phyloP scores from a whole-genome alignment of 176 grass and related monocot genomes.

The Chrysopogon serrulatus region DNA sequence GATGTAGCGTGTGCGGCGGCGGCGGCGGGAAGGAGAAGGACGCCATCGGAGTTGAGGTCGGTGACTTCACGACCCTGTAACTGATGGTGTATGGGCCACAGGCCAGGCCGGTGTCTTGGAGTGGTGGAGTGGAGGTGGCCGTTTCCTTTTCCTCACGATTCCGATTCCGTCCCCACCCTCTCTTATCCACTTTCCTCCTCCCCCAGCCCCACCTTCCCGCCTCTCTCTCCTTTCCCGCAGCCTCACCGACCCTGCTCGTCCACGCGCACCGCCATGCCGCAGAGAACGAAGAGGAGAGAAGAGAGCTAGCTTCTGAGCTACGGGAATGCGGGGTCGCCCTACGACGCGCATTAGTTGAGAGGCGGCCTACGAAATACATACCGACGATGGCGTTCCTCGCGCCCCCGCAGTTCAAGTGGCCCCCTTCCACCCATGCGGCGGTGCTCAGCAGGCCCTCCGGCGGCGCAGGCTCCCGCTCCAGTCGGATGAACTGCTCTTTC shows the following conservation, averaged over 20 bases:
- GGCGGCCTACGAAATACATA: not conserved
- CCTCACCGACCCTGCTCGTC: too few species aligned
- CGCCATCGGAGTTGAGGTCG: constrained; percentile 22
- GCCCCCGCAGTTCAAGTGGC: constrained; percentile 56
- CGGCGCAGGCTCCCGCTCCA: not conserved
- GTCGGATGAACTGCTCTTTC: constrained; percentile 17
- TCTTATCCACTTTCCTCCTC: constrained; percentile 34
- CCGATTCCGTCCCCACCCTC: constrained; percentile 25
- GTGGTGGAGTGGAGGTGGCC: constrained; percentile 16
- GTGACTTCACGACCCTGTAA: too few species aligned
- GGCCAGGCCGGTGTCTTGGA: too few species aligned
- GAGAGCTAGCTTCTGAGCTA: not conserved
- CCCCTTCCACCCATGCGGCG: constrained; percentile 25
- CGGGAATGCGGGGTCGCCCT: not conserved
- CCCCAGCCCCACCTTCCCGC: too few species aligned
- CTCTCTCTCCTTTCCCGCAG: constrained; percentile 6
- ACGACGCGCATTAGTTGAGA: constrained; percentile 8
- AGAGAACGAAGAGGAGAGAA: not conserved
- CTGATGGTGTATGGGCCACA: too few species aligned
- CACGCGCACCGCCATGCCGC: constrained; percentile 9
- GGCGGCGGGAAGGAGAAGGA: too few species aligned
- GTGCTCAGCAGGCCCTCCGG: constrained; percentile 18
- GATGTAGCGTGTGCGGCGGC: not conserved
- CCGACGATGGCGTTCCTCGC: constrained; percentile 38
- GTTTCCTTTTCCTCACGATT: constrained; percentile 22